Conservation (phyloP, 129 eudicot genomes). For the Scalesia atractyloides region DNA sequence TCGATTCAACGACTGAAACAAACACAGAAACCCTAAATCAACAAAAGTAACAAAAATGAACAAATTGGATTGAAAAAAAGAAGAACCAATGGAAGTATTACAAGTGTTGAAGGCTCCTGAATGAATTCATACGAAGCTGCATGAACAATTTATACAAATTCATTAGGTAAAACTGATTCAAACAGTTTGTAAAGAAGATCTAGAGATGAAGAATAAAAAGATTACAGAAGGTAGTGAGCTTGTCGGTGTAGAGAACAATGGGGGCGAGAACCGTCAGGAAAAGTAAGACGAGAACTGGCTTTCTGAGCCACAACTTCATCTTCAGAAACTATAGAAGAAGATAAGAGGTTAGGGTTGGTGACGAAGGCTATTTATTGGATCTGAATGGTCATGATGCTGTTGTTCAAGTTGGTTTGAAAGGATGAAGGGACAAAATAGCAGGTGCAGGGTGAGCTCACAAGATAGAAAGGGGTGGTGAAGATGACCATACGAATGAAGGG, state of each 20-base stretch:
- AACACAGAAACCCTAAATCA: slow-evolving; percentile 18
- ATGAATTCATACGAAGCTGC: slow-evolving; percentile 25
- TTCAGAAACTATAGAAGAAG: background rate
- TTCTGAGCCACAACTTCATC: slow-evolving; percentile 49
- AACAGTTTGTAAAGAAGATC: background rate
- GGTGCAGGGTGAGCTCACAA: background rate
- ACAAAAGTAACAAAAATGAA: background rate
- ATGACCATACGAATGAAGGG: background rate
- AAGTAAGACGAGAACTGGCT: slow-evolving; percentile 53
- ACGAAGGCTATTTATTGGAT: background rate
- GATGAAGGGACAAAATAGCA: background rate
- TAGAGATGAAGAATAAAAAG: background rate
- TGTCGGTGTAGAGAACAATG: slow-evolving; percentile 71
- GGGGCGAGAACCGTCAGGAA: slow-evolving; percentile 69
- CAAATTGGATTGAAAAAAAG: background rate
- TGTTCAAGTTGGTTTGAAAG: background rate
- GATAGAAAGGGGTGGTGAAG: background rate
- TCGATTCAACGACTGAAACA: slow-evolving; percentile 54
- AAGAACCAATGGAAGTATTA: background rate
- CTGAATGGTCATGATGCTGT: background rate
- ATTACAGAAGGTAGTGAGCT: slow-evolving; percentile 34
- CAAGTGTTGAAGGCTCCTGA: slow-evolving; percentile 23
- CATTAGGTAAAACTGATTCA: background rate
- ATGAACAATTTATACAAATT: background rate
- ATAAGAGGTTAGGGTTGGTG: background rate